Evolutionary conservation across 2,329 filamentous ascomycete species (phyloP).

Genomic region (Daldinia sp.): DNA sequence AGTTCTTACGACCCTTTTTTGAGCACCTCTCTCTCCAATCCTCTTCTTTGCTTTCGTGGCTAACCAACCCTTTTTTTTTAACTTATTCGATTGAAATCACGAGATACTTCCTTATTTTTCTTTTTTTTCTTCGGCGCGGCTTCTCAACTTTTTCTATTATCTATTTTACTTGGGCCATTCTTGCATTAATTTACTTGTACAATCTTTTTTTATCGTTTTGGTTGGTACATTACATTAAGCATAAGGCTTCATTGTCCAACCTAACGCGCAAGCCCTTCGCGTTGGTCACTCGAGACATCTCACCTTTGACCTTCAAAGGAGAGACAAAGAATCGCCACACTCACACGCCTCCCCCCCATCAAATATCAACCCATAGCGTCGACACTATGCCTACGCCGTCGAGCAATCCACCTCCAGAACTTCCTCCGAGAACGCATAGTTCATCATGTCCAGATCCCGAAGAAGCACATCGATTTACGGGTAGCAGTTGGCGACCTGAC

Average conservation of each 20-base stretch:
- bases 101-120: slow-evolving; percentile 20
- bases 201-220: slow-evolving; percentile 9
- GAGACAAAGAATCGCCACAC: slow-evolving; percentile 22
- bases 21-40: slow-evolving; percentile 24
- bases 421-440: slow-evolving; percentile 49
- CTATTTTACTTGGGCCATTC: slow-evolving; percentile 12
- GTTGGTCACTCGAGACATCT: slow-evolving; percentile 21
- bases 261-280: slow-evolving; percentile 25
- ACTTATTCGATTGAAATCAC: slow-evolving; percentile 29
- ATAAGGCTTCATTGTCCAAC: slow-evolving; percentile 14
- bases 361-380: slow-evolving; percentile 20
- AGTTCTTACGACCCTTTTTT: slow-evolving; percentile 25
- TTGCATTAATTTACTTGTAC: slow-evolving; percentile 36
- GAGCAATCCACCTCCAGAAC: slow-evolving; percentile 47
- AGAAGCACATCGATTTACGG: slow-evolving; percentile 43
- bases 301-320: not conserved
- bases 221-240: slow-evolving; percentile 1
- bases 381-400: slow-evolving; percentile 51
- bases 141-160: slow-evolving; percentile 19
- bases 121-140: slow-evolving; percentile 23
- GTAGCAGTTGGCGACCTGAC: slow-evolving; percentile 45
- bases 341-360: slow-evolving; percentile 1
- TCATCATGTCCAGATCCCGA: slow-evolving; percentile 53
- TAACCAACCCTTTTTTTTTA: slow-evolving; percentile 2
- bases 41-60: not conserved